These are phyloP conservation scores for Hymenotorrendiella dingleyae DNA, from an alignment of 2,329 filamentous ascomycete genomes.

Conservation along the genomic window DNA sequence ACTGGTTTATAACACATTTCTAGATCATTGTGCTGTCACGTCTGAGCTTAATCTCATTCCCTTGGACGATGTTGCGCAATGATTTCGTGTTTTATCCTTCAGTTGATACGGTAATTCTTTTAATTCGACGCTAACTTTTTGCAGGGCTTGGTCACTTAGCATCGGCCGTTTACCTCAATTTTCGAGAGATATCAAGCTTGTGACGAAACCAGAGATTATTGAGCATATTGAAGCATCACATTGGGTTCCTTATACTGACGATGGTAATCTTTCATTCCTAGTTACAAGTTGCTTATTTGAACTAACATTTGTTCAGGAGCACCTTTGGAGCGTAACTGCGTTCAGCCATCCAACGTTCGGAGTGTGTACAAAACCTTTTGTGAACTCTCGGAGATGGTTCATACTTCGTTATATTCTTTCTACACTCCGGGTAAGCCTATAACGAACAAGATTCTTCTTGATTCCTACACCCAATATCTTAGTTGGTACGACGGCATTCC, in stretches of 20 bases:
- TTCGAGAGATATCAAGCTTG: constrained; percentile 50
- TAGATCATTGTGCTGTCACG: no score
- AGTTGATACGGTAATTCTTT: background rate
- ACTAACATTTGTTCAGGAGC: constrained; percentile 16
- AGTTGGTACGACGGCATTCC: constrained; percentile 68
- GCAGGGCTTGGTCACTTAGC: constrained; percentile 60
- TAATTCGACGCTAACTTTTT: background rate
- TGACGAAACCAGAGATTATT: constrained; percentile 55
- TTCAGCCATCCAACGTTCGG: constrained; percentile 61
- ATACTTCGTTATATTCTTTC: constrained; percentile 53
- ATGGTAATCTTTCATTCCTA: constrained; percentile 18
- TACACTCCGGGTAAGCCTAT: constrained; percentile 63
- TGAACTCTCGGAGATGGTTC: constrained; percentile 67
- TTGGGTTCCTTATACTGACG: constrained; percentile 31
- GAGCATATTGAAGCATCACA: constrained; percentile 56
- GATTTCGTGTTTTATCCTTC: no score
- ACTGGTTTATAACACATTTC: no score
- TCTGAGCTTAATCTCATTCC: no score
- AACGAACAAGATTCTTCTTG: constrained; percentile 56
- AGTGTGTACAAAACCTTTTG: constrained; percentile 65
- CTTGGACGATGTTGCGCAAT: no score
- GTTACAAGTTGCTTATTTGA: background rate
- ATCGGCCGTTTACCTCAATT: constrained; percentile 56
- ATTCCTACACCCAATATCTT: constrained; percentile 62
- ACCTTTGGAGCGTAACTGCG: constrained; percentile 53